A percentile compares a stretch with the other conserved stretches of the same genome.
Conservation (phyloP, 768 basidiomycete genomes). For the Piloderma croceum region DNA sequence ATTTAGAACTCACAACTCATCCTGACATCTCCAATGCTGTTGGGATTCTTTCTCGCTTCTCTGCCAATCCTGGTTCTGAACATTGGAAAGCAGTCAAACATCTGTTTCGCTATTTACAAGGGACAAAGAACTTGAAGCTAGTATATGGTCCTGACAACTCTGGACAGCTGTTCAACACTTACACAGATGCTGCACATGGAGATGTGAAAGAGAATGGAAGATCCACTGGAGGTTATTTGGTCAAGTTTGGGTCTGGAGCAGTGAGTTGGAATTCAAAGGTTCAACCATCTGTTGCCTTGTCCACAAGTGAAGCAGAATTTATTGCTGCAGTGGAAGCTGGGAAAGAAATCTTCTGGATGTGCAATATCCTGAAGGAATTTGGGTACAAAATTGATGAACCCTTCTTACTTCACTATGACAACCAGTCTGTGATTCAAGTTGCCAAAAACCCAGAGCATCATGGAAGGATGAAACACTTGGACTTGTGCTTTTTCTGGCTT, state of each 20-base stretch:
- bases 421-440: conserved; percentile 24
- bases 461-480: conserved; percentile 17
- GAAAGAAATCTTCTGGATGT: conserved; percentile 23
- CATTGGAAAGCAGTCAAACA: conserved; percentile 21
- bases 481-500: conserved; percentile 16
- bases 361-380: conserved; percentile 22
- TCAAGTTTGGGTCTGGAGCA: conserved; percentile 30
- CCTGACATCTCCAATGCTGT: conserved; percentile 25
- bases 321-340: conserved; percentile 27
- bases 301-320: conserved; percentile 34
- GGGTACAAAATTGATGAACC: conserved; percentile 6
- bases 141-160: conserved; percentile 10
- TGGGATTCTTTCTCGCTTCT: conserved; percentile 11
- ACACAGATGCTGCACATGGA: conserved; percentile 24
- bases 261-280: conserved; percentile 33
- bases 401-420: conserved; percentile 21
- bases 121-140: conserved; percentile 15
- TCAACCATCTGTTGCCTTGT: conserved; percentile 33
- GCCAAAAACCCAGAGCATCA: conserved; percentile 27
- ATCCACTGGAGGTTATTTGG: conserved; percentile 33
- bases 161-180: conserved; percentile 15
- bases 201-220: conserved; percentile 26
- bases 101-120: conserved; percentile 14
- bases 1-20: conserved; percentile 22
- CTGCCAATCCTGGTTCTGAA: conserved; percentile 9